phyloP scores from a whole-genome alignment of 2,329 filamentous ascomycete species.

The Calonectria pauciramosa region DNA sequence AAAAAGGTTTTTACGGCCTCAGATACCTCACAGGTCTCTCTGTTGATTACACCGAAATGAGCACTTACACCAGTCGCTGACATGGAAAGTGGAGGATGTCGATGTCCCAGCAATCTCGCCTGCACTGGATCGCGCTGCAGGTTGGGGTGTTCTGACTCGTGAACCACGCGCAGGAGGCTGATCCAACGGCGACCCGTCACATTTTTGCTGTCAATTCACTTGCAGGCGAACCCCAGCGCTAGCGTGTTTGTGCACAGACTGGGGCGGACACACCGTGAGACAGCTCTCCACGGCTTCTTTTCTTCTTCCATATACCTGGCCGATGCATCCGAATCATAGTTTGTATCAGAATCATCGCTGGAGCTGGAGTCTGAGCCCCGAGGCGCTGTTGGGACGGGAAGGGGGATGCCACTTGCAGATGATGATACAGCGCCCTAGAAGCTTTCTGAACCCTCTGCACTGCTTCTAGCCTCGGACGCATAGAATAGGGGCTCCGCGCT shows the following conservation, averaged over 20 bases:
- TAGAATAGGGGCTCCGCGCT: background rate
- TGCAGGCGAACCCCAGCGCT: background rate
- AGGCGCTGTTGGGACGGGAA: background rate
- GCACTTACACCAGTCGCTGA: background rate
- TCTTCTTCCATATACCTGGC: background rate
- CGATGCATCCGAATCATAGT: background rate
- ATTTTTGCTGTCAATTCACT: background rate
- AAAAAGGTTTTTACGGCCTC: background rate
- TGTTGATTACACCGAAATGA: background rate
- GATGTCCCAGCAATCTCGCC: background rate
- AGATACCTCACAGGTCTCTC: background rate
- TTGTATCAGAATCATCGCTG: background rate
- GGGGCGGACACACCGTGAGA: background rate
- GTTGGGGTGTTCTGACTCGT: background rate
- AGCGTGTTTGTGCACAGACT: background rate
- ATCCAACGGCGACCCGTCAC: background rate
- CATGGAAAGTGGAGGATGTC: background rate
- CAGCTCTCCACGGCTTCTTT: background rate
- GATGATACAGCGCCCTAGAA: background rate
- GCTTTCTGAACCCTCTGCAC: background rate
- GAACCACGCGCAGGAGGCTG: background rate
- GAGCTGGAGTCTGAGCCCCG: background rate
- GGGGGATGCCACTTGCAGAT: background rate
- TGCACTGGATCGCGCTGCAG: background rate
- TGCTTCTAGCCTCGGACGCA: background rate